A percentile compares a stretch with the other conserved stretches of the same genome.
phyloP scores from a whole-genome alignment of 2,329 filamentous ascomycete genomes.

The Hypoxylon sp. region DNA sequence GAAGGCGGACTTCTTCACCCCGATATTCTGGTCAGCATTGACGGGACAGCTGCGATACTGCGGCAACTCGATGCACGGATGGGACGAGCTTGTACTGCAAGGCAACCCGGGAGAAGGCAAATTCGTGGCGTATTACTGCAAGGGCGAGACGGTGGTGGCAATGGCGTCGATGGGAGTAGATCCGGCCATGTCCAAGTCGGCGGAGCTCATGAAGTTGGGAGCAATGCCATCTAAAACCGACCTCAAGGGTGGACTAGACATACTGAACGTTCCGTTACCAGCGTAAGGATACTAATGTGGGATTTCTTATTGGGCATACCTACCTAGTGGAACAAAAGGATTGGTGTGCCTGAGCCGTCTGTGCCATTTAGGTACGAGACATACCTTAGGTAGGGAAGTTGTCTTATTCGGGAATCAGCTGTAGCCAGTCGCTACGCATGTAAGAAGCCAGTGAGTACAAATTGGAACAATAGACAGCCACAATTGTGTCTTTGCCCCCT shows the following conservation, averaged over 20 bases:
- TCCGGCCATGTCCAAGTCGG: constrained; percentile 83
- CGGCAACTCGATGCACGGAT: constrained; percentile 85
- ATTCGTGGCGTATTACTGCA: constrained; percentile 90
- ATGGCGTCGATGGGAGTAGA: constrained; percentile 93
- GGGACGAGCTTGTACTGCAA: constrained; percentile 84
- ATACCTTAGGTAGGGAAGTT: constrained; percentile 4
- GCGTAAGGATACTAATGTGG: constrained; percentile 28
- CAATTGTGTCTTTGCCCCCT: background rate
- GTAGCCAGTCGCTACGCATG: constrained; percentile 3
- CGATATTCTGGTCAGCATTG: constrained; percentile 96
- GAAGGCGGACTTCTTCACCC: constrained; percentile 80
- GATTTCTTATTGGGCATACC: background rate
- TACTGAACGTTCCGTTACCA: constrained; percentile 53
- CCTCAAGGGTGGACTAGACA: constrained; percentile 71
- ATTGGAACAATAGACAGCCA: background rate
- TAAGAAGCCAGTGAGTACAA: constrained; percentile 7
- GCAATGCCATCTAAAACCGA: constrained; percentile 88
- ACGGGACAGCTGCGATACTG: constrained; percentile 93
- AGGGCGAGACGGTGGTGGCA: constrained; percentile 87
- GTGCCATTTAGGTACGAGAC: constrained; percentile 15
- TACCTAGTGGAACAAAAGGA: constrained; percentile 3
- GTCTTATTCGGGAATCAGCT: constrained; percentile 13
- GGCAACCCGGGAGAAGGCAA: constrained; percentile 81
- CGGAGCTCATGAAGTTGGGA: constrained; percentile 84
- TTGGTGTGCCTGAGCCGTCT: constrained; percentile 20